Base-by-base conservation (phyloP, 768 basidiomycete genomes). In the Aureoboletus auriporus region DNA sequence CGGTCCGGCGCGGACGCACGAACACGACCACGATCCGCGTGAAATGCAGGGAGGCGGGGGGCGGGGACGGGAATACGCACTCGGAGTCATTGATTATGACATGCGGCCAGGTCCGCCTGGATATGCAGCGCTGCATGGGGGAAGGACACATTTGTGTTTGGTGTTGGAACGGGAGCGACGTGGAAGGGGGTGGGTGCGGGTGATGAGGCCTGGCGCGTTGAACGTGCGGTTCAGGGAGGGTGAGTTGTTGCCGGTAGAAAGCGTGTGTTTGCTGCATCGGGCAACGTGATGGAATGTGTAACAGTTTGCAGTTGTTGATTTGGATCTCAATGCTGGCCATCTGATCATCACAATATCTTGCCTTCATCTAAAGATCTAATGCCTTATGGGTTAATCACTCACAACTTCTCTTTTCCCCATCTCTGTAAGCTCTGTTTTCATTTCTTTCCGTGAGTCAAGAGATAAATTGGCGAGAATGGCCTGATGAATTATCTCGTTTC, bases 81-180 rank as follows among this genome's bases (percentile, higher is more conserved):
- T 62, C 12, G 58, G 55, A 5, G 61, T 63, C 5, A 47, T 62
- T 0, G 58, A 62, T 31, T 61, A 63, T 20, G 60, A 62, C 33
- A 34, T 9, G 16, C 58, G 61, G 27, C 23, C 50, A 13, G 61
- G 60, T 40, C 61, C 51, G 5, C 42, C 52, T 0, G 61, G 61
- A 8, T 54, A 60, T 13, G 58, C 61, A 0, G 58, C 52, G 8
- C 26, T 63, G 31, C 54, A 51, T 16, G 55, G 34, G 0, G 61
- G 60, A 0, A 51, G 58, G 7, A 30, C 43, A 1, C 58, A 62
- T 14, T 16, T 62, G 4, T 63, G 61, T 52, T 33, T 60, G 6
- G 61, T 60, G 35, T 55, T 61, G 8, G 58, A 62, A 26, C 51
- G 60, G 13, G 60, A 56, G 13, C 48, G 55, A 14, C 52, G 51